Conservation (phyloP, 495 filamentous ascomycete genomes). For the Thozetella sp. region DNA sequence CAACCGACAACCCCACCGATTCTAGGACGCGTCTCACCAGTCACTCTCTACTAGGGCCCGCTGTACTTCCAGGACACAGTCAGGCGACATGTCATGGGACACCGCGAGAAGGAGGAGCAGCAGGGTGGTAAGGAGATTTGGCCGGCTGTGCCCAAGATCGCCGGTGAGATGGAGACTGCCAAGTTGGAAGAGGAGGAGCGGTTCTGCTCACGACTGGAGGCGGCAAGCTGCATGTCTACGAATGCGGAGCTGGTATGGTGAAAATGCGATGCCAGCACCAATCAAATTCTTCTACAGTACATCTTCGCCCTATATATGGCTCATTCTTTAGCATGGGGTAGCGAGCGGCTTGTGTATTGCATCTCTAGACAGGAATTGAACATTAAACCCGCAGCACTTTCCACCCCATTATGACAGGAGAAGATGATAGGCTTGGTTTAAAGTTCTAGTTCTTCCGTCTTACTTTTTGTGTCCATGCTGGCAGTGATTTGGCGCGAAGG, state of each 20-base stretch:
- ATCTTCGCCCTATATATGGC: no score
- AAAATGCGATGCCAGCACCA: not conserved
- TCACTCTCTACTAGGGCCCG: slow-evolving; percentile 28
- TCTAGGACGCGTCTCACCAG: not conserved
- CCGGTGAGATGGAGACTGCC: not conserved
- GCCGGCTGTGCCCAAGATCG: slow-evolving; percentile 23
- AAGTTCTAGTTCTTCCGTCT: no score
- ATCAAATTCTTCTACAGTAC: no score
- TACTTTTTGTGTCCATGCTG: no score
- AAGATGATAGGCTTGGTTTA: no score
- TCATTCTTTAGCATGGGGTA: no score
- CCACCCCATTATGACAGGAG: no score
- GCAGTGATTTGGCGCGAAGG: no score
- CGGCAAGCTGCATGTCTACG: not conserved
- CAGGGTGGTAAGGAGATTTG: slow-evolving; percentile 41
- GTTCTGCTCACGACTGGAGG: not conserved
- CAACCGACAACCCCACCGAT: not conserved
- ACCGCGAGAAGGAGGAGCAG: slow-evolving; percentile 38
- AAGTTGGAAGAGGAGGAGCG: not conserved
- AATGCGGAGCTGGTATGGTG: not conserved
- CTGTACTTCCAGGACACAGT: slow-evolving; percentile 47
- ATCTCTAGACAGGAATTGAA: no score
- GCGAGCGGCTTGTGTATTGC: no score
- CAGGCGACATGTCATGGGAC: slow-evolving; percentile 36
- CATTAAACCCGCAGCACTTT: no score